Percentiles rank a stretch among this genome's conserved stretches.
Conservation (phyloP, 2,329 filamentous ascomycete genomes). For the Talaromyces sp. region DNA sequence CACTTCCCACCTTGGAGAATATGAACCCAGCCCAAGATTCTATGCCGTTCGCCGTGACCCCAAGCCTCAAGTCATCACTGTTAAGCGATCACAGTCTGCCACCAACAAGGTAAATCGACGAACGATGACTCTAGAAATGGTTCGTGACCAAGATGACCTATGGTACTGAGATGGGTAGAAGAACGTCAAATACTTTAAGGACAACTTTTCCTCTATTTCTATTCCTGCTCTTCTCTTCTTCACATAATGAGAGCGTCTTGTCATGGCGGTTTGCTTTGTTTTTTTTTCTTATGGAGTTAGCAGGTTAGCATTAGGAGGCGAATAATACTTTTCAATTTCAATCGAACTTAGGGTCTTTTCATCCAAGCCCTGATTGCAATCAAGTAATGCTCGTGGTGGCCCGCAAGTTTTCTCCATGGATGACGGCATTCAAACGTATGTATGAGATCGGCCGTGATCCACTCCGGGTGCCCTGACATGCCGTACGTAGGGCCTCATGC, state of each 20-base stretch:
- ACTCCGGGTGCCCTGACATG: constrained; percentile 12
- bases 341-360: not conserved
- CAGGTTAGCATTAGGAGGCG: constrained; percentile 1
- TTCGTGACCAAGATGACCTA: constrained; percentile 36
- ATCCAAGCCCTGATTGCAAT: constrained; percentile 2
- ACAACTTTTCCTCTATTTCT: not conserved
- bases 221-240: not conserved
- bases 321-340: not conserved
- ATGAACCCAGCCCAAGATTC: not conserved
- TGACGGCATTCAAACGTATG: constrained; percentile 21
- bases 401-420: constrained; percentile 9
- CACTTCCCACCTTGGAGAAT: not conserved
- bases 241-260: not conserved
- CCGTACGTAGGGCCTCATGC: not conserved
- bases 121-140: constrained; percentile 36
- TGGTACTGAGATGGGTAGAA: constrained; percentile 23
- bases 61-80: constrained; percentile 12
- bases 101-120: constrained; percentile 21
- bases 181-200: no score
- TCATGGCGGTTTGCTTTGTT: not conserved
- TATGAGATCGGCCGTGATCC: constrained; percentile 10
- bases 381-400: not conserved
- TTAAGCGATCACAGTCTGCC: constrained; percentile 20
- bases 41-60: constrained; percentile 22
- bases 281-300: not conserved